Evolutionary conservation across 805 yeast genomes (phyloP).

Genomic region (Starmerella stigmatis): DNA sequence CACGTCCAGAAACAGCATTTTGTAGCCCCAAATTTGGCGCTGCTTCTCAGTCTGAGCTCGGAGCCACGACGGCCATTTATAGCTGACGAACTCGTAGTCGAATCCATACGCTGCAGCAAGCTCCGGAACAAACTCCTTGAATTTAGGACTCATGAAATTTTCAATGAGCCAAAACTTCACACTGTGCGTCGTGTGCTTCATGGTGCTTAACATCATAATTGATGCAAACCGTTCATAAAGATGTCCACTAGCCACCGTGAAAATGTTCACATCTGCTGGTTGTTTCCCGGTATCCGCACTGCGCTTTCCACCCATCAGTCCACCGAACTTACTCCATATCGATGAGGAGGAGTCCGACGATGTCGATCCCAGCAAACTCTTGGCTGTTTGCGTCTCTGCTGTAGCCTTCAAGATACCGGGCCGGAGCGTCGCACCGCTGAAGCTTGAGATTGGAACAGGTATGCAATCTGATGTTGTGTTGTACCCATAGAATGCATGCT

Average conservation of each 20-base stretch:
- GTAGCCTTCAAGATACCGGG: neutral
- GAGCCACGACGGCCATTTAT: slow-evolving; percentile 90
- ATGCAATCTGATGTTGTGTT: slow-evolving; percentile 8
- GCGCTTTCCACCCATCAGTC: neutral
- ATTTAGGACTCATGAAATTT: slow-evolving; percentile 62
- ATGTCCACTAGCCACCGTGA: slow-evolving; percentile 75
- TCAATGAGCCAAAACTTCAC: slow-evolving; percentile 83
- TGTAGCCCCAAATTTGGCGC: slow-evolving; percentile 79
- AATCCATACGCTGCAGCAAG: slow-evolving; percentile 52
- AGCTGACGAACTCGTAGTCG: slow-evolving; percentile 66
- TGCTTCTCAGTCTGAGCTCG: slow-evolving; percentile 67
- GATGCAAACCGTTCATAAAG: slow-evolving; percentile 61
- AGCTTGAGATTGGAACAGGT: neutral
- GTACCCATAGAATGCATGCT: neutral
- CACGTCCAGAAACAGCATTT: slow-evolving; percentile 75
- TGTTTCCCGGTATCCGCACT: neutral
- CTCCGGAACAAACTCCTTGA: slow-evolving; percentile 49
- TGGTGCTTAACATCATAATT: slow-evolving; percentile 73
- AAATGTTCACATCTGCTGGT: slow-evolving; percentile 63
- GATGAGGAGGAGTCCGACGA: slow-evolving; percentile 2
- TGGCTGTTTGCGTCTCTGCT: neutral
- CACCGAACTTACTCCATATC: slow-evolving; percentile 1
- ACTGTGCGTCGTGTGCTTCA: slow-evolving; percentile 49
- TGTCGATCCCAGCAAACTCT: neutral
- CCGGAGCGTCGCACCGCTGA: neutral